Evolutionary conservation across 352 stramenopile genomes (phyloP), one percentile per base, ranked within the genome.

Genomic region (Pythium sukuiense): DNA sequence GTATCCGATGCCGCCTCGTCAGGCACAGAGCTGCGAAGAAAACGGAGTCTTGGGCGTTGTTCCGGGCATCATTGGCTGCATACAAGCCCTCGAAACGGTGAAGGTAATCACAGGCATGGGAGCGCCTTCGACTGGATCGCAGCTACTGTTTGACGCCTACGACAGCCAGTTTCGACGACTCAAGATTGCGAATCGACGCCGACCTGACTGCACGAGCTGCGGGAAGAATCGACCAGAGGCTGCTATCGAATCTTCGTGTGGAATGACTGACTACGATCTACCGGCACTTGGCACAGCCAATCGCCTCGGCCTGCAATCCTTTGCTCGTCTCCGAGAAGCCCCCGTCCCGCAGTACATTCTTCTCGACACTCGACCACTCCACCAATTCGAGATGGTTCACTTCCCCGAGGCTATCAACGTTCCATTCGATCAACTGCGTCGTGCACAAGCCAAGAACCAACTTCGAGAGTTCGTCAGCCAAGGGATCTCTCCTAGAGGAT

Each of bases 31-130:
- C 59, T 99, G 97, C 63, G 89, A 80, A 16, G 96, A 99, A 50
- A 98, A 98, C 64, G 97, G 97, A 43, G 97, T 99, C 2, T 57
- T 99, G 14, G 97, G 97, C 39, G 89, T 97, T 41, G 96, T 99
- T 1, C 94, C 96, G 16, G 94, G 95, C 12, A 80, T 98, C 5
- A 97, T 99, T 65, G 96, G 96, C 8, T 96, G 93, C 50, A 66
- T 99, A 8, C 94, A 99, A 59, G 93, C 97, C 8, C 81, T 98
- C 35, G 95, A 99, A 75, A 75, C 84, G 0, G 76, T 99, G 35
- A 99, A 99, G 72, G 58, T 99, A 26, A 50, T 99, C 24, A 85
- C 82, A 0, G 74, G 73, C 3, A 50, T 92, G 27, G 89, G 89
- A 7, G 57, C 77, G 50, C 68, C 78, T 45, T 70, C 95, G 39